phyloP scores from a whole-genome alignment of 768 basidiomycete genomes.

The Tubosaeta sp. region DNA sequence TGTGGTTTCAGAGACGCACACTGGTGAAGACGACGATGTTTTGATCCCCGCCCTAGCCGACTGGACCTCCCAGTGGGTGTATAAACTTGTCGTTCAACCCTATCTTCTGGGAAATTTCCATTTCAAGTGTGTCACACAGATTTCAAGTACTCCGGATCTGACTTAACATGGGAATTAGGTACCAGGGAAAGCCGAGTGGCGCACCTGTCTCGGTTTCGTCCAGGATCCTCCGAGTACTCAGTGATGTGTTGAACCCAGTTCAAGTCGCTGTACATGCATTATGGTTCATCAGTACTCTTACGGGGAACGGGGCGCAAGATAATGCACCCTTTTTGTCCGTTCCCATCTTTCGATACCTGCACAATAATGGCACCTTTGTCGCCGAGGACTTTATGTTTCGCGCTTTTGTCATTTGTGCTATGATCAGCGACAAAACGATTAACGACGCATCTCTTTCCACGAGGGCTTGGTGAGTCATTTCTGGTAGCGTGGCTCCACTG shows the following conservation, averaged over 20 bases:
- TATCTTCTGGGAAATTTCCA: conserved; percentile 11
- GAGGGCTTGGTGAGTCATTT: conserved; percentile 27
- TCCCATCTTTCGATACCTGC: conserved; percentile 29
- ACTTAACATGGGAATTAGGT: conserved; percentile 10
- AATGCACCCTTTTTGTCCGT: conserved; percentile 25
- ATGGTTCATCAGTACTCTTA: conserved; percentile 32
- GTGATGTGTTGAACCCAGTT: conserved; percentile 23
- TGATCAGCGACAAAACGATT: conserved; percentile 33
- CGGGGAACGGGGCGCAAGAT: conserved; percentile 9
- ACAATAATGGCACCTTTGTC: conserved; percentile 22
- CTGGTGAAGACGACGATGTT: conserved; percentile 1
- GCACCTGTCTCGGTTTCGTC: conserved; percentile 8
- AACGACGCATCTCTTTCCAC: conserved; percentile 30
- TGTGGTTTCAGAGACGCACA: not conserved
- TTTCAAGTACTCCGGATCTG: not conserved
- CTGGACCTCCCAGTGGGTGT: conserved; percentile 27
- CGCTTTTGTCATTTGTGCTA: conserved; percentile 32
- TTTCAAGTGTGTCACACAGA: conserved; percentile 19
- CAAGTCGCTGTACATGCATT: conserved; percentile 28
- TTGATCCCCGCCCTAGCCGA: conserved; percentile 14
- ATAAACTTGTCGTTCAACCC: conserved; percentile 22
- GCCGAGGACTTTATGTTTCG: conserved; percentile 35
- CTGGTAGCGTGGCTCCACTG: not conserved
- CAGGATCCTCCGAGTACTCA: conserved; percentile 21
- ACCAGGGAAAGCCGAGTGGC: conserved; percentile 8